Base-by-base conservation (phyloP, 371 early-diverging fungal species). In the Dipsacomyces acuminosporus region DNA sequence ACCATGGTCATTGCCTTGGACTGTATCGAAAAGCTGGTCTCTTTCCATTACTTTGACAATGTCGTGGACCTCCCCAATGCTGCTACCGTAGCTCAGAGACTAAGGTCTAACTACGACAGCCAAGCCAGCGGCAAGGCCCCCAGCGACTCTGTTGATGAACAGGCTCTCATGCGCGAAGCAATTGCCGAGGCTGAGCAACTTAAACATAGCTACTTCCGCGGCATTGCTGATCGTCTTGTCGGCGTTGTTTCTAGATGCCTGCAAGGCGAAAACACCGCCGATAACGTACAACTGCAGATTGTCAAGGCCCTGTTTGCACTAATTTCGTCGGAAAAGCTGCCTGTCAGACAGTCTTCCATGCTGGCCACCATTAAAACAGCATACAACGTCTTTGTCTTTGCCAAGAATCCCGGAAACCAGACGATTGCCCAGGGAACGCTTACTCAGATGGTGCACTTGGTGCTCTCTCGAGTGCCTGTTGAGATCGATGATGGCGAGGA, bases 361-460 rank as follows among this genome's bases (percentile, higher is more conserved):
- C 78, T 93, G 43, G 81, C 86, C 30, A 88, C 92, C 8, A 82
- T 95, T n/a, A 71, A 92, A 46, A 86, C 87, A 3, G 76, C 82
- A 2, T 83, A 82, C 57, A 86, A 84, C 47, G 83, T 87, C 21
- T 88, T 82, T 59, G 73, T 86, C 48, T 58, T 82, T 40, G 84
- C 90, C 7, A 80, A 84, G 38, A 82, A 83, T 35, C 78, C 81
- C 17, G 81, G 79, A 36, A 90, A 86, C 41, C 93, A 93, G 74
- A 88, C 83, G 41, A 78, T 92, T 21, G 91, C 94, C 1, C 91
- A 93, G 62, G 86, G 86, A 5, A 85, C 93, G 0, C 70, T 96
- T 47, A 84, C 86, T 0, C 94, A 96, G 70, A 96, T 96, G 88
- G 85, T 92, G 9, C 82, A 86, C 43, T 78, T 85, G 40, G 86